phyloP scores from a whole-genome alignment of 352 stramenopile genomes.

The Pythium brachiatum region DNA sequence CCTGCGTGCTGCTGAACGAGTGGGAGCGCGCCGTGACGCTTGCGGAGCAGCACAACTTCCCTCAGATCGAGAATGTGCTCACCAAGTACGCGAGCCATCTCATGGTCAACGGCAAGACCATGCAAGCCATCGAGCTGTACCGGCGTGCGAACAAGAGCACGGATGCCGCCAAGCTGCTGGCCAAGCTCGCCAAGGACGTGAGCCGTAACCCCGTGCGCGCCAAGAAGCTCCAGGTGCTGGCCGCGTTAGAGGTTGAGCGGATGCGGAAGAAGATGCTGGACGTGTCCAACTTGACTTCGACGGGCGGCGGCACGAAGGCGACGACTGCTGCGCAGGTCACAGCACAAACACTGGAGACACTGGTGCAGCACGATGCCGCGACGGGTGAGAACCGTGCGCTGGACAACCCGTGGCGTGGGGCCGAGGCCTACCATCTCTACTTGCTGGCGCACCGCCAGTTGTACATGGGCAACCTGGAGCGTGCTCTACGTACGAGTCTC shows the following conservation, averaged over 20 bases:
- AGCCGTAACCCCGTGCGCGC: conserved; percentile 81
- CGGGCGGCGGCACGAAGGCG: conserved; percentile 40
- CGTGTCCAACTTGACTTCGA: conserved; percentile 43
- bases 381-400: conserved; percentile 81
- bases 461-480: conserved; percentile 81
- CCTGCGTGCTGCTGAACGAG: conserved; percentile 91
- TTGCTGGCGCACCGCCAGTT: conserved; percentile 91
- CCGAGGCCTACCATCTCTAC: conserved; percentile 93
- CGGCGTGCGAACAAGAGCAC: conserved; percentile 90
- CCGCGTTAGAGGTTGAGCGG: conserved; percentile 92
- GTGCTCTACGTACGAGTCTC: conserved; percentile 82
- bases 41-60: conserved; percentile 90
- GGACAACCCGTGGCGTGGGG: conserved; percentile 92
- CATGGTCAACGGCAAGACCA: conserved; percentile 80
- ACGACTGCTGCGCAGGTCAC: conserved; percentile 80
- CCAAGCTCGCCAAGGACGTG: conserved; percentile 82
- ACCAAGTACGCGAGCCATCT: conserved; percentile 88
- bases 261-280: conserved; percentile 91
- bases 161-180: conserved; percentile 89
- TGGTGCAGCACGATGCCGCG: conserved; percentile 86
- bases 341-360: conserved; percentile 88
- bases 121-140: conserved; percentile 92
- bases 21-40: conserved; percentile 90
- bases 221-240: conserved; percentile 94
- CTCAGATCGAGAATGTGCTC: conserved; percentile 93